Base-by-base conservation (phyloP, 2,329 filamentous ascomycete species). In the Ophiostoma novo-ulmi region DNA sequence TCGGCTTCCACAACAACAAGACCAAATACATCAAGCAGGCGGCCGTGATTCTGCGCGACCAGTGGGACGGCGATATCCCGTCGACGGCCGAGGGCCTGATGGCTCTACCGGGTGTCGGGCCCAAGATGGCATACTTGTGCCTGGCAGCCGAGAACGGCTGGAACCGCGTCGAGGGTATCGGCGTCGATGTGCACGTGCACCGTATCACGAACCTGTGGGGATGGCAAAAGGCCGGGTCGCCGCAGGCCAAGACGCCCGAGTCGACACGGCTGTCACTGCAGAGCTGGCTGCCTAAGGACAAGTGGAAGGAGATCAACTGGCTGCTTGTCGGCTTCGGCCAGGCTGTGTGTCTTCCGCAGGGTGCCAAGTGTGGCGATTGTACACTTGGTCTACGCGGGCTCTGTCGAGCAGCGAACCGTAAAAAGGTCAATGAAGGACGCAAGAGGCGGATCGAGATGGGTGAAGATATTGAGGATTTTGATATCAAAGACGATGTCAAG, bases 1-100 rank as follows among this genome's bases (percentile, higher is more conserved):
- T 97, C 58, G 94, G 94, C 36, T 97, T 97, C 78, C 94, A 97
- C 82, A 97, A 97, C 77, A 94, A 93, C 80, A 97, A 97, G 82
- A 95, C 93, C 2, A 91, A 82, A 72, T 86, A 85, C 77, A 89
- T 97, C 77, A 93, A 95, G 78, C 84, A 88, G 71, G 84, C 91
- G 0, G 93, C 93, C 3, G 81, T 85, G 41, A 89, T 97, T 44
- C 83, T 97, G 36, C 85, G 88, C 65, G 90, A 94, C 76, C 79
- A 87, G 69, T 92, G 87, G 80, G 78, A 82, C 72, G 87, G 88
- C 69, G 94, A 97, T 76, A 95, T 97, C 70, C 94, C 94, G 1
- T 84, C 89, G 73, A 91, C 90, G 0, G 88, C 94, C 69, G 85
- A 89, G 73, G 93, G 90, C 0, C 84, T 97, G 26, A 89, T 89